Evolutionary conservation across 768 basidiomycete species (phyloP).

Genomic region (Xanthoconium stramineum): DNA sequence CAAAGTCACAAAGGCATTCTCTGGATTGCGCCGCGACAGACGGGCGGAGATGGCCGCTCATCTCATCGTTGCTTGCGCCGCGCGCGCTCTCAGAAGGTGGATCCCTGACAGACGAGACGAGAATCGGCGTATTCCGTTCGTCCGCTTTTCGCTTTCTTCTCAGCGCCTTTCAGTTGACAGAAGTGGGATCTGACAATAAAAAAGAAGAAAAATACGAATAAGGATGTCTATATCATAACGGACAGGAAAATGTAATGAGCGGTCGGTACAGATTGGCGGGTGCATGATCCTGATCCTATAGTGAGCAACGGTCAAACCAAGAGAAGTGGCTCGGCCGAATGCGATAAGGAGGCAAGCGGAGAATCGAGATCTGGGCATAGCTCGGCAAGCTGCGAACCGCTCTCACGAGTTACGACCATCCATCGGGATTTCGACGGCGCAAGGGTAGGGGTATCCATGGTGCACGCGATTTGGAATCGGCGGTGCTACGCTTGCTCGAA

Average conservation of each 20-base stretch:
- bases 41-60: slow-evolving; percentile 8
- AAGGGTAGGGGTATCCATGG: slow-evolving; percentile 40
- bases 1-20: not conserved
- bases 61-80: not conserved
- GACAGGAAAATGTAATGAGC: slow-evolving; percentile 13
- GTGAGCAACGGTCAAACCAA: not conserved
- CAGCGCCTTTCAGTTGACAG: not conserved
- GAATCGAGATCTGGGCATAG: not conserved
- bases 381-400: slow-evolving; percentile 6
- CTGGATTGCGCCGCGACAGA: not conserved
- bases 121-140: slow-evolving; percentile 3
- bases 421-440: slow-evolving; percentile 37
- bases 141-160: not conserved
- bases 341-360: slow-evolving; percentile 12
- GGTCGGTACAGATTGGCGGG: slow-evolving; percentile 4
- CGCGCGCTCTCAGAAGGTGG: not conserved
- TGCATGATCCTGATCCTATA: slow-evolving; percentile 20
- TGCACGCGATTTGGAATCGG: slow-evolving; percentile 15
- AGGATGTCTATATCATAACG: slow-evolving; percentile 11
- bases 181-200: slow-evolving; percentile 10
- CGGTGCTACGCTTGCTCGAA: slow-evolving; percentile 7
- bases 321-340: not conserved
- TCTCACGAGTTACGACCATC: slow-evolving; percentile 41
- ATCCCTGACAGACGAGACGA: not conserved
- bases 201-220: not conserved